Evolutionary conservation across 805 yeast species (phyloP).

Genomic region (Yamadazyma sp.): DNA sequence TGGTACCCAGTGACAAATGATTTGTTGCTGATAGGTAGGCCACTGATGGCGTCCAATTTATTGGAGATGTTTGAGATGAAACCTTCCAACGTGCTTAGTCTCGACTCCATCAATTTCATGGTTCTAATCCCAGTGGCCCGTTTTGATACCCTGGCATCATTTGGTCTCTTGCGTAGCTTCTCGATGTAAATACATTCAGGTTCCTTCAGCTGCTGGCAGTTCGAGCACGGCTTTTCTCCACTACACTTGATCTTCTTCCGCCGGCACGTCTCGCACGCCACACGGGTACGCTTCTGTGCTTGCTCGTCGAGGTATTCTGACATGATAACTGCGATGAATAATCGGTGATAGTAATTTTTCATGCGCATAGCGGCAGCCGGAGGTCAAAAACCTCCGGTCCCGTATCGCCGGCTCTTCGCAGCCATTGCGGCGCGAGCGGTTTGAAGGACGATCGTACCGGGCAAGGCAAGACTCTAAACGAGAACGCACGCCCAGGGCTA

Average conservation of each 20-base stretch:
- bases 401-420: too few species aligned
- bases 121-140: slow-evolving; percentile 13
- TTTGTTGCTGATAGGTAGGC: background rate
- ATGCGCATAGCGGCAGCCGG: too few species aligned
- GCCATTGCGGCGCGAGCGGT: too few species aligned
- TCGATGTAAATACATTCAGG: slow-evolving; percentile 26
- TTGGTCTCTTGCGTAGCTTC: slow-evolving; percentile 13
- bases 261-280: slow-evolving; percentile 35
- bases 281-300: slow-evolving; percentile 21
- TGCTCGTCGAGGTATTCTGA: slow-evolving; percentile 4
- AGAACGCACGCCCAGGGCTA: too few species aligned
- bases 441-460: too few species aligned
- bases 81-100: slow-evolving; percentile 24
- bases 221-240: slow-evolving; percentile 30
- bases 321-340: too few species aligned
- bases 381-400: too few species aligned
- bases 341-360: too few species aligned
- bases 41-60: slow-evolving; percentile 18
- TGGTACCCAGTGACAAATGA: background rate
- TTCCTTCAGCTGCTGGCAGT: slow-evolving; percentile 24
- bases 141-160: slow-evolving; percentile 2
- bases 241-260: slow-evolving; percentile 34
- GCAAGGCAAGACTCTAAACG: too few species aligned
- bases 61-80: slow-evolving; percentile 20
- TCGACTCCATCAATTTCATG: slow-evolving; percentile 19